Conservation (phyloP, 345 rosid genomes). For the Citrus maxima region DNA sequence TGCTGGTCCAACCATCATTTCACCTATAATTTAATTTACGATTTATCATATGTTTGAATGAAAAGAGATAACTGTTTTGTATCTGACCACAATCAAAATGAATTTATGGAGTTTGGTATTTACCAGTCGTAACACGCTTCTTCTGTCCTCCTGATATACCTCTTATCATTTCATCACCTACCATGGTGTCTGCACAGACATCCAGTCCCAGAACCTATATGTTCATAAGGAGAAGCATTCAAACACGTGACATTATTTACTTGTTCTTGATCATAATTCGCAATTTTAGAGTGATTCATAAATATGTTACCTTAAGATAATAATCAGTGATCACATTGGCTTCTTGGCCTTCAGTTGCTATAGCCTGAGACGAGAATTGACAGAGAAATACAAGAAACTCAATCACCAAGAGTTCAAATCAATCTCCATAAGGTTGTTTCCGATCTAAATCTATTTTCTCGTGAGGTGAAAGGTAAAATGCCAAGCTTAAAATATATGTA, state of each 20-base stretch:
- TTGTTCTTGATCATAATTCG: background rate
- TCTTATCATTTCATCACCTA: constrained; percentile 58
- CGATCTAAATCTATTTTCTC: background rate
- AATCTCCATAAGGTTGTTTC: background rate
- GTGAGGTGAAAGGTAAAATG: background rate
- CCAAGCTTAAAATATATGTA: background rate
- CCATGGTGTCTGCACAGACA: constrained; percentile 59
- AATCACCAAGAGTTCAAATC: background rate
- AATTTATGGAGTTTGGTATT: background rate
- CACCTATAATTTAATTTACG: constrained; percentile 37
- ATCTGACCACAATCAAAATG: background rate
- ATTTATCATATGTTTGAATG: background rate
- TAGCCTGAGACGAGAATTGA: constrained; percentile 35
- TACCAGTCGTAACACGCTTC: constrained; percentile 74
- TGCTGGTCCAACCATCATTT: constrained; percentile 72
- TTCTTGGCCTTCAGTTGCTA: constrained; percentile 45
- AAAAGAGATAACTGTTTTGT: background rate
- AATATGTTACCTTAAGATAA: constrained; percentile 41
- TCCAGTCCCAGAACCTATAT: constrained; percentile 60
- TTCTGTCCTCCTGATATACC: constrained; percentile 74
- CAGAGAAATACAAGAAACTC: background rate
- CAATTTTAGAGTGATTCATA: background rate
- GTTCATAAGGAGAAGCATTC: background rate
- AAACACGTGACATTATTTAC: background rate
- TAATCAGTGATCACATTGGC: constrained; percentile 54